These are phyloP conservation scores for Exophiala mesophila DNA, from an alignment of 2,329 filamentous ascomycete species.

Conservation along the genomic window DNA sequence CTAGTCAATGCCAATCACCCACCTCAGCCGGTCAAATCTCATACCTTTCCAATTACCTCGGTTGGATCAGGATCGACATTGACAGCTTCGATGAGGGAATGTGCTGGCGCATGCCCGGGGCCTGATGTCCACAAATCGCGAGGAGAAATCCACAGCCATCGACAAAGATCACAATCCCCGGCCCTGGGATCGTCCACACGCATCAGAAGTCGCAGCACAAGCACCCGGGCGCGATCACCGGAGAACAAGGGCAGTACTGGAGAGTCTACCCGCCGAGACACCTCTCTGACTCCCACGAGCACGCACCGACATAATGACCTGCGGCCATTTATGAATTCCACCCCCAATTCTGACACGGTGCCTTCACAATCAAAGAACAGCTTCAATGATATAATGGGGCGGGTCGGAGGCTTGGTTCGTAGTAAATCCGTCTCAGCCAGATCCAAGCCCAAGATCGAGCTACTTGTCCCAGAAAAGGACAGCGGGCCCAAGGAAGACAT, in stretches of 20 bases:
- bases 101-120: conserved; percentile 14
- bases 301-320: neutral
- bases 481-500: no score
- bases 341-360: conserved; percentile 4
- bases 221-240: neutral
- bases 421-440: conserved; percentile 8
- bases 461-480: no score
- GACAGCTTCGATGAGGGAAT: conserved; percentile 9
- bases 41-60: neutral
- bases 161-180: conserved; percentile 1
- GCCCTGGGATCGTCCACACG: neutral
- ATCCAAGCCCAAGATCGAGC: neutral
- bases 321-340: neutral
- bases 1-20: conserved; percentile 12
- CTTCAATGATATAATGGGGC: conserved; percentile 8
- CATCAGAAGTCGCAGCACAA: neutral
- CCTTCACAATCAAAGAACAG: conserved; percentile 10
- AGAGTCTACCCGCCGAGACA: neutral
- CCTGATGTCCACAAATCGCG: conserved; percentile 16
- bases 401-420: conserved; percentile 8
- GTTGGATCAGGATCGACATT: neutral
- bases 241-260: neutral
- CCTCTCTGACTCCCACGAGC: neutral
- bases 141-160: conserved; percentile 3
- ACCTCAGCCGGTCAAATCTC: neutral